Percentiles rank a stretch among this genome's conserved stretches.
phyloP scores from a whole-genome alignment of 2,329 filamentous ascomycete genomes.

The Bipolaris cookei region DNA sequence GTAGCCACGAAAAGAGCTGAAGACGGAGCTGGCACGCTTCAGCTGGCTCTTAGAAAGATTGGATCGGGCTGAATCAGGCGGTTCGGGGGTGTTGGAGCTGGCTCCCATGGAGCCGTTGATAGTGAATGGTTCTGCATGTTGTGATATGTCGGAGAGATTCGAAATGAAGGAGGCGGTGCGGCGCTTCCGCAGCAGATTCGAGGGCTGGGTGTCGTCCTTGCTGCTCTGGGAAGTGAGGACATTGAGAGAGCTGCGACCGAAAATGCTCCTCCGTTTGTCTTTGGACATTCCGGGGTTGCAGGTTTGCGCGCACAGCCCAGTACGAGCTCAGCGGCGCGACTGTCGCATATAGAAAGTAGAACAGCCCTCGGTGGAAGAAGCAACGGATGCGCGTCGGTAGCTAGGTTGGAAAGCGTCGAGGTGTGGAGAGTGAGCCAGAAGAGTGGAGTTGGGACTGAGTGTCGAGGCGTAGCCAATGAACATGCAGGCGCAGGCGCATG shows the following conservation, averaged over 20 bases:
- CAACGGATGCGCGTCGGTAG: constrained; percentile 14
- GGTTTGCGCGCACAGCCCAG: constrained; percentile 36
- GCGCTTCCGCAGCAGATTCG: constrained; percentile 48
- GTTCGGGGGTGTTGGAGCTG: constrained; percentile 16
- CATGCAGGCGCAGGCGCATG: constrained; percentile 15
- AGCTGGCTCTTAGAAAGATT: constrained; percentile 30
- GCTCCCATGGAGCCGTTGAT: constrained; percentile 18
- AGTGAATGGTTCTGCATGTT: constrained; percentile 29
- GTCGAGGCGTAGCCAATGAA: constrained; percentile 13
- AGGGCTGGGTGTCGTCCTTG: constrained; percentile 45
- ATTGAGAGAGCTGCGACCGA: constrained; percentile 42
- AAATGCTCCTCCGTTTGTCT: constrained; percentile 49
- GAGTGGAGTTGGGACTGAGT: constrained; percentile 3
- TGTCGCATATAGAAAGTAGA: constrained; percentile 30
- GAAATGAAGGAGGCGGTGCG: constrained; percentile 47
- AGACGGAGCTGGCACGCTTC: constrained; percentile 56
- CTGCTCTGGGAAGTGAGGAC: constrained; percentile 37
- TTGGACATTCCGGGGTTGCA: constrained; percentile 42
- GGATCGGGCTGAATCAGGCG: constrained; percentile 21
- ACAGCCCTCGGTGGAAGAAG: constrained; percentile 13
- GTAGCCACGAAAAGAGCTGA: constrained; percentile 63
- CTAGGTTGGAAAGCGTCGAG: neutral
- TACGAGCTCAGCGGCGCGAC: constrained; percentile 36
- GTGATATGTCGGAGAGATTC: constrained; percentile 38
- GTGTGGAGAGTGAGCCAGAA: constrained; percentile 2